Percentiles rank a stretch among this genome's conserved stretches.
Evolutionary conservation across 805 yeast species (phyloP).

Genomic region (Candida corydali): DNA sequence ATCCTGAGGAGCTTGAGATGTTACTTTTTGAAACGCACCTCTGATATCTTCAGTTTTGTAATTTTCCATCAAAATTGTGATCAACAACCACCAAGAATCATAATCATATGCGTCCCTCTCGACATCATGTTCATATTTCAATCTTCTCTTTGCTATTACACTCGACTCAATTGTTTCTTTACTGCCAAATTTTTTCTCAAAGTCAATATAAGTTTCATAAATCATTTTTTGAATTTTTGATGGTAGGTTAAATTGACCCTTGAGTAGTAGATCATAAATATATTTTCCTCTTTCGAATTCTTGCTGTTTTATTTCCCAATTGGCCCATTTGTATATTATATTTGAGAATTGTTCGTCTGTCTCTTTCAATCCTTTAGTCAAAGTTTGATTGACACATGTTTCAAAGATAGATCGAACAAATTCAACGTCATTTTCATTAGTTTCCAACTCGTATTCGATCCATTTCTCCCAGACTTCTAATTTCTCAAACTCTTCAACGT

Average conservation of each 20-base stretch:
- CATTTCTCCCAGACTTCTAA: constrained; percentile 68
- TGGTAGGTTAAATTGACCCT: constrained; percentile 21
- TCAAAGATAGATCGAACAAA: constrained; percentile 61
- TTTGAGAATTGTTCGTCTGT: constrained; percentile 26
- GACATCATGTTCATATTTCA: constrained; percentile 49
- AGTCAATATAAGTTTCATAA: constrained; percentile 40
- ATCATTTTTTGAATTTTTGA: constrained; percentile 32
- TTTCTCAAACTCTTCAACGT: constrained; percentile 30
- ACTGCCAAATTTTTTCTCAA: constrained; percentile 65
- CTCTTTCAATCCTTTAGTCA: constrained; percentile 10
- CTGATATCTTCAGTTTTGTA: neutral
- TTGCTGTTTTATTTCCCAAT: constrained; percentile 60
- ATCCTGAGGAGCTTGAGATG: constrained; percentile 33
- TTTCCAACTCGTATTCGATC: constrained; percentile 60
- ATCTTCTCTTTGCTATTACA: constrained; percentile 50
- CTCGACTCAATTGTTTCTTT: constrained; percentile 49
- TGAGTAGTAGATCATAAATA: constrained; percentile 50
- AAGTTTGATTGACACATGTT: constrained; percentile 54
- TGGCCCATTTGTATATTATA: constrained; percentile 53
- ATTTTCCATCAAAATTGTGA: constrained; percentile 33
- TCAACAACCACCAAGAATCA: constrained; percentile 80
- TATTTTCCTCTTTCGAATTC: constrained; percentile 63
- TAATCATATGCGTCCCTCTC: constrained; percentile 50
- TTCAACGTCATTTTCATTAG: constrained; percentile 29
- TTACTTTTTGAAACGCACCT: constrained; percentile 40